These are phyloP conservation scores for Herpotrichia juniperi DNA, from an alignment of 2,329 filamentous ascomycete genomes.

Conservation along the genomic window DNA sequence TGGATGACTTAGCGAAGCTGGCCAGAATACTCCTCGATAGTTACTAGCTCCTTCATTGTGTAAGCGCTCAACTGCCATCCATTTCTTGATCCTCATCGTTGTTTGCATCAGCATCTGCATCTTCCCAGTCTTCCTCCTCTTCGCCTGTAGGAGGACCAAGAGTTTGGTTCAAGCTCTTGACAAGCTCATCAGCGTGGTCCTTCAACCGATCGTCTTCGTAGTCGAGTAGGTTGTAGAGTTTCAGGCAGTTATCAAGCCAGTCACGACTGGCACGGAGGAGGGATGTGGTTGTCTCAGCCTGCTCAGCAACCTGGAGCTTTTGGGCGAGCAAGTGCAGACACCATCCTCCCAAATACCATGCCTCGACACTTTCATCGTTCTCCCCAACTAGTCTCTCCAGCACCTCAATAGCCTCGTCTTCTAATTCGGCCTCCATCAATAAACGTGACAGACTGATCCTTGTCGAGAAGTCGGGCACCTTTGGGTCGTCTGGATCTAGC, in stretches of 20 bases:
- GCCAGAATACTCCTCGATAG: too few species aligned
- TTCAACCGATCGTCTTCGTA: constrained; percentile 85
- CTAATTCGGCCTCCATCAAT: constrained; percentile 88
- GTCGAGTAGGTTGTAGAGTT: constrained; percentile 76
- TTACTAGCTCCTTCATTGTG: too few species aligned
- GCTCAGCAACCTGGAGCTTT: constrained; percentile 63
- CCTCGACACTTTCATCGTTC: constrained; percentile 92
- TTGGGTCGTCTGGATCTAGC: constrained; percentile 72
- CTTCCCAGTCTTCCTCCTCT: constrained; percentile 49
- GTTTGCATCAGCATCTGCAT: constrained; percentile 46
- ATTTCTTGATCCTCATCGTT: constrained; percentile 45
- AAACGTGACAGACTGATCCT: constrained; percentile 83
- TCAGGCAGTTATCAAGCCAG: constrained; percentile 82
- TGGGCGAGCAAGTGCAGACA: constrained; percentile 81
- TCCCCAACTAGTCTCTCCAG: constrained; percentile 83
- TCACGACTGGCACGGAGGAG: constrained; percentile 76
- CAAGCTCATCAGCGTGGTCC: constrained; percentile 75
- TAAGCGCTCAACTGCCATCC: constrained; percentile 49
- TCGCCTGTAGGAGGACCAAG: constrained; percentile 51
- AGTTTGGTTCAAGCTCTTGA: constrained; percentile 55
- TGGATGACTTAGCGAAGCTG: too few species aligned
- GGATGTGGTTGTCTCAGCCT: constrained; percentile 59
- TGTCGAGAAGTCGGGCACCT: constrained; percentile 83
- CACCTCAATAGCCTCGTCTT: constrained; percentile 82
- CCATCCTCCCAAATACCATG: constrained; percentile 97